Conservation (phyloP, 192 early-diverging fungal species). For the Pilobolus umbonatus region DNA sequence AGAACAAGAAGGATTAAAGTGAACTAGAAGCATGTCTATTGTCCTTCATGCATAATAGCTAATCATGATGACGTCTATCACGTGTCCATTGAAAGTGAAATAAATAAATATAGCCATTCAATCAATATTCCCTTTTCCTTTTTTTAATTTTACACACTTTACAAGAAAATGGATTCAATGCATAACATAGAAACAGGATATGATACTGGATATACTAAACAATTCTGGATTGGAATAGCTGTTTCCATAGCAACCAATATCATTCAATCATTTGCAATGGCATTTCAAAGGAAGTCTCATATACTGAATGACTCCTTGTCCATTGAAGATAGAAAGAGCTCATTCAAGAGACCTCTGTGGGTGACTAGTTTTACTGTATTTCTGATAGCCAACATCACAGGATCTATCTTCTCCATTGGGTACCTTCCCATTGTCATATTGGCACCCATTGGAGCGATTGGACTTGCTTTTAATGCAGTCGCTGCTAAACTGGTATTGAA, state of each 20-base stretch:
- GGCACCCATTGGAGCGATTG: slow-evolving; percentile 70
- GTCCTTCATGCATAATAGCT: too few species aligned
- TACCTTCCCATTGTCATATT: slow-evolving; percentile 74
- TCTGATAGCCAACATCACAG: slow-evolving; percentile 63
- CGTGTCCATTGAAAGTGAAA: too few species aligned
- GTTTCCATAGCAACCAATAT: slow-evolving; percentile 27
- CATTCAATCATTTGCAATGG: slow-evolving; percentile 56
- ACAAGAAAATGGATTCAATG: neutral
- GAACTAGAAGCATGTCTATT: too few species aligned
- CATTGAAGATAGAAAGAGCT: slow-evolving; percentile 42
- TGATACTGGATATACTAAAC: slow-evolving; percentile 12
- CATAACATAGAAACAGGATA: neutral
- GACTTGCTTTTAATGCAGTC: slow-evolving; percentile 71
- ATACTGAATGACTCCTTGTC: slow-evolving; percentile 50
- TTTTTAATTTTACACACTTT: neutral
- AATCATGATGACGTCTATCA: too few species aligned
- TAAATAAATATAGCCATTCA: too few species aligned
- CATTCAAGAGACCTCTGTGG: slow-evolving; percentile 59
- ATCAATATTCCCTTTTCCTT: neutral
- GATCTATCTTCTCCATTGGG: slow-evolving; percentile 68
- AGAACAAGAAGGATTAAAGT: too few species aligned
- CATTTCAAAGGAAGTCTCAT: slow-evolving; percentile 73
- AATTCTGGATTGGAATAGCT: slow-evolving; percentile 27
- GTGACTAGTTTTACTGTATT: slow-evolving; percentile 61
- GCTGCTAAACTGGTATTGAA: slow-evolving; percentile 61